Evolutionary conservation across 2,329 filamentous ascomycete species (phyloP), one percentile per base, ranked within the genome.

Genomic region (Xylaria sp.): DNA sequence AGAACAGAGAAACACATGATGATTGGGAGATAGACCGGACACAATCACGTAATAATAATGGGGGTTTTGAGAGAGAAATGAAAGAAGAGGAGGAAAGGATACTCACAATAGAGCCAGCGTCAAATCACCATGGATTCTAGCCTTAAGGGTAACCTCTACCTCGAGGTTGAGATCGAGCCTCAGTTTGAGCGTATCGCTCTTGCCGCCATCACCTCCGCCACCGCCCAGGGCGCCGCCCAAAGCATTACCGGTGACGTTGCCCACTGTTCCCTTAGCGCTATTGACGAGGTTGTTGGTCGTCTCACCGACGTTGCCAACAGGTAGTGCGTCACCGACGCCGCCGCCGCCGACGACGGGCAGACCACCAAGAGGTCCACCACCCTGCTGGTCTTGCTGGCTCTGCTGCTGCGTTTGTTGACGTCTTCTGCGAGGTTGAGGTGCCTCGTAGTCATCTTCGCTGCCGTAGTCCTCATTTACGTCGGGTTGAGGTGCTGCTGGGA

Each of bases 111-210:
- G 84, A 71, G 90, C 91, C 72, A 96, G 80, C 57, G 91, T 93
- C 71, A 97, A 81, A 82, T 97, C 93, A 77, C 93, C 93, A 73
- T 94, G 90, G 73, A 96, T 94, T 80, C 91, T 90, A 25, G 93
- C 93, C 84, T 96, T 96, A 67, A 96, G 86, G 75, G 94, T 91
- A 71, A 96, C 92, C 80, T 96, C 93, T 63, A 96, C 87, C 75
- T 96, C 93, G 66, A 96, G 83, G 79, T 96, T 96, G 68, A 94
- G 84, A 76, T 96, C 93, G 20, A 95, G 82, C 57, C 90, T 86
- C 74, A 96, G 81, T 76, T 90, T 90, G 76, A 94, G 81, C 30
- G 92, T 92, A 74, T 94, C 77, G 45, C 73, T 84, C 76, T 85
- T 83, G 75, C 84, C 83, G 74, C 68, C 32, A 18, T 60, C 70